Conservation (phyloP, 805 yeast genomes). For the Saturnispora hagleri region DNA sequence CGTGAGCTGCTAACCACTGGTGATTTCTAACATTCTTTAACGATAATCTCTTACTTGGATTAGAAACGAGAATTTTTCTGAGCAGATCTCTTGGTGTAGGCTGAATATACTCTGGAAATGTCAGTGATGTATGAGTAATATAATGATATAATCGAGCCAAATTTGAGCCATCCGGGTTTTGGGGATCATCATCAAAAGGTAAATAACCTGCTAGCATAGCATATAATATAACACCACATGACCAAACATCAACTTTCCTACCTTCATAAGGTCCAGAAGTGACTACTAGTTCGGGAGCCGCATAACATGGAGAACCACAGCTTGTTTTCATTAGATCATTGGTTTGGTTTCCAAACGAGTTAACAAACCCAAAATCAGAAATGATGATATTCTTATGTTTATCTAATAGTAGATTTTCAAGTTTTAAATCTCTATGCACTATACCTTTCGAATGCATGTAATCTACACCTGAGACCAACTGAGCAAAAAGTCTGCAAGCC, state of each 20-base stretch:
- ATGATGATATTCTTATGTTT: constrained; percentile 79
- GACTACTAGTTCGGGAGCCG: constrained; percentile 94
- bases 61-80: constrained; percentile 74
- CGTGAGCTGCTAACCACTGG: constrained; percentile 83
- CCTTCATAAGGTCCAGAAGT: constrained; percentile 85
- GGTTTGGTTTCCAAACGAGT: constrained; percentile 50
- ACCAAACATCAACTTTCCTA: constrained; percentile 93
- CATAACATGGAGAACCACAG: constrained; percentile 97
- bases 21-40: constrained; percentile 68
- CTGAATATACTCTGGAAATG: constrained; percentile 88
- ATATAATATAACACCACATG: constrained; percentile 88
- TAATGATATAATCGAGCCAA: constrained; percentile 85
- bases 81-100: constrained; percentile 87
- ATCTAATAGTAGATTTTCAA: constrained; percentile 69
- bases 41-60: constrained; percentile 68
- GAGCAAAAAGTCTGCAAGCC: constrained; percentile 87
- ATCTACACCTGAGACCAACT: constrained; percentile 86
- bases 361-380: constrained; percentile 93
- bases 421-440: constrained; percentile 68
- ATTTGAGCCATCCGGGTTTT: constrained; percentile 93
- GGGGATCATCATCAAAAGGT: constrained; percentile 96
- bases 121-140: constrained; percentile 82
- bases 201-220: constrained; percentile 97
- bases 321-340: constrained; percentile 85
- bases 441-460: constrained; percentile 78